These are phyloP conservation scores for Scorias spongiosa DNA, from an alignment of 2,329 filamentous ascomycete species.

Conservation along the genomic window DNA sequence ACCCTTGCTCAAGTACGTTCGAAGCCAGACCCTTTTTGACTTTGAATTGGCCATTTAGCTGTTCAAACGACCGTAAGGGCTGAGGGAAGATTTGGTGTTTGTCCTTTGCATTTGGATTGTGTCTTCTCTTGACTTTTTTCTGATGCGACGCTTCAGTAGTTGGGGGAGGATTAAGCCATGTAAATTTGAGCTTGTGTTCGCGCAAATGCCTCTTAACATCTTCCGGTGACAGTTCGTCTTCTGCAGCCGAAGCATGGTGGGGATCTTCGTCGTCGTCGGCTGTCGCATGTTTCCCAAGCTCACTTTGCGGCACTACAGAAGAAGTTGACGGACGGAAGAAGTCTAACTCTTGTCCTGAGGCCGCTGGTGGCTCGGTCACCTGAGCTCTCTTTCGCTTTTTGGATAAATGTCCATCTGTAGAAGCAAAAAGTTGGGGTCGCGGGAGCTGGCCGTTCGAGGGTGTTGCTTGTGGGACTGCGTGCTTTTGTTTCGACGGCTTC, in stretches of 20 bases:
- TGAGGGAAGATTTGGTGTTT: constrained; percentile 54
- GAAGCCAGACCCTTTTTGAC: constrained; percentile 58
- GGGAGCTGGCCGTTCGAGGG: constrained; percentile 49
- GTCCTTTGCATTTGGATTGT: constrained; percentile 20
- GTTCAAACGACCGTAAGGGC: constrained; percentile 61
- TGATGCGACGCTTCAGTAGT: constrained; percentile 9
- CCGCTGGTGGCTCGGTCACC: constrained; percentile 3
- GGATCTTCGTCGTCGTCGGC: background rate
- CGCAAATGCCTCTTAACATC: constrained; percentile 21
- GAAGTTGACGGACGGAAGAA: background rate
- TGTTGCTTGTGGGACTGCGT: constrained; percentile 28
- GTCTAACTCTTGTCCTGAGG: background rate
- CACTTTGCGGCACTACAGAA: background rate
- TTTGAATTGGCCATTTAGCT: constrained; percentile 56
- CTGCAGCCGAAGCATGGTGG: constrained; percentile 4
- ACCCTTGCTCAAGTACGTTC: constrained; percentile 75
- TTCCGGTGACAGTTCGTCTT: constrained; percentile 12
- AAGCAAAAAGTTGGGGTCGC: constrained; percentile 51
- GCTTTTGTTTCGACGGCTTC: constrained; percentile 35
- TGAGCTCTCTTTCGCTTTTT: constrained; percentile 30
- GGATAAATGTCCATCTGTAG: constrained; percentile 9
- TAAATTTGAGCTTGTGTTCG: constrained; percentile 21
- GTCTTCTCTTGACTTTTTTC: constrained; percentile 33
- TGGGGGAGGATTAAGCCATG: constrained; percentile 13
- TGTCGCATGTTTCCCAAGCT: background rate